Base-by-base conservation (phyloP, 257 asterid genomes). In the Solanum sparsipilum region DNA sequence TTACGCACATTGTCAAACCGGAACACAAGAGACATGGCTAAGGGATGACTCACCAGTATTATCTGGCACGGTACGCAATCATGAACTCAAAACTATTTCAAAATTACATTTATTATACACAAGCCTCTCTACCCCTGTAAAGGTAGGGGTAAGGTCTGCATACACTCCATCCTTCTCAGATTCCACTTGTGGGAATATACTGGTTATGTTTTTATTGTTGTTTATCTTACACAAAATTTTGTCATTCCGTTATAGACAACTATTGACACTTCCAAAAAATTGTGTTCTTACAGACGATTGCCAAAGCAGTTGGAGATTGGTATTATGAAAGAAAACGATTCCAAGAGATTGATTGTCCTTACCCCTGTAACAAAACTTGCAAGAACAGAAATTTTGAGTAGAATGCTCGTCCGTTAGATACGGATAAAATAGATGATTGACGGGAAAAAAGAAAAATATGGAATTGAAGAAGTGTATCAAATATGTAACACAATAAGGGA, bases 251-350 rank as follows among this genome's bases (percentile, higher is more conserved):
- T 38, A 21, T 31, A 34, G 35, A 16, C 35, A 41, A 65, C 76
- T 18, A 36, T 32, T 86, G 15, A 86, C 84, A 63, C 84, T 52
- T 29, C 39, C 38, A 29, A 52, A 73, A 48, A 9, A 58, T 18
- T 9, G 16, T 74, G 68, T 6, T 90, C 25, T 32, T 73, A 89
- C 95, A 96, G 99, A 91, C 96, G 34, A 95, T 96, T 86, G 98
- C 97, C 7, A 89, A 93, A 89, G 98, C 98, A 70, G 95, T 94
- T n/a, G 98, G 98, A 83, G 99, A 96, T 85, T 96, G 99, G 99
- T 95, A 79, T 84, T 93, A 92, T n/a, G 96, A 95, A 46, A 94
- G 94, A 91, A 93, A 90, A 58, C 90, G 93, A 39, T 96, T 96
- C 90, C 97, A 94, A 87, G 91, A 88, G 96, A 94, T 93, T 1